Conservation (phyloP, 208 protist species). For the Naegleria lovaniensis region DNA sequence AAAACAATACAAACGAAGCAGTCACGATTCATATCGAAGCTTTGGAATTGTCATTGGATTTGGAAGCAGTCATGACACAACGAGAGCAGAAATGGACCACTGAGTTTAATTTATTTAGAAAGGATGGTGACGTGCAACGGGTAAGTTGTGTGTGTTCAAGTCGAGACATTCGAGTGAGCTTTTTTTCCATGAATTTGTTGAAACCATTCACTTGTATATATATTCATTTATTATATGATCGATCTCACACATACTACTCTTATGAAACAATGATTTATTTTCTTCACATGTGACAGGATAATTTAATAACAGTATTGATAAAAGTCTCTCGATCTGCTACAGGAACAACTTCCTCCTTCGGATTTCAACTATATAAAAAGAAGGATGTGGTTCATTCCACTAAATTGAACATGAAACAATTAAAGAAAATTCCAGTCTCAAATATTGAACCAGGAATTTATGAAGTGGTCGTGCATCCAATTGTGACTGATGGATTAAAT, state of each 20-base stretch:
- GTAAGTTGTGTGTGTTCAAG: not conserved
- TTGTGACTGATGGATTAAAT: not conserved
- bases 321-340: not conserved
- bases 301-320: not conserved
- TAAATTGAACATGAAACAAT: not conserved
- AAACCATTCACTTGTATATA: too few relatives aligned
- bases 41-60: not conserved
- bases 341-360: not conserved
- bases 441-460: not conserved
- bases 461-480: not conserved
- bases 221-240: not conserved
- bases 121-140: not conserved
- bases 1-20: not conserved
- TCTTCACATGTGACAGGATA: not conserved
- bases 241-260: too few relatives aligned
- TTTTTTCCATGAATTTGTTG: too few relatives aligned
- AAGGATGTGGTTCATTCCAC: not conserved
- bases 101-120: conserved; percentile 9
- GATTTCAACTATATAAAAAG: not conserved
- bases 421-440: not conserved
- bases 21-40: not conserved
- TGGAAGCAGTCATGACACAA: not conserved
- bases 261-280: not conserved
- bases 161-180: too few relatives aligned
- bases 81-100: not conserved